Evolutionary conservation across 2,329 filamentous ascomycete species (phyloP), one percentile per base, ranked within the genome.

Genomic region (Setomelanomma holmii): DNA sequence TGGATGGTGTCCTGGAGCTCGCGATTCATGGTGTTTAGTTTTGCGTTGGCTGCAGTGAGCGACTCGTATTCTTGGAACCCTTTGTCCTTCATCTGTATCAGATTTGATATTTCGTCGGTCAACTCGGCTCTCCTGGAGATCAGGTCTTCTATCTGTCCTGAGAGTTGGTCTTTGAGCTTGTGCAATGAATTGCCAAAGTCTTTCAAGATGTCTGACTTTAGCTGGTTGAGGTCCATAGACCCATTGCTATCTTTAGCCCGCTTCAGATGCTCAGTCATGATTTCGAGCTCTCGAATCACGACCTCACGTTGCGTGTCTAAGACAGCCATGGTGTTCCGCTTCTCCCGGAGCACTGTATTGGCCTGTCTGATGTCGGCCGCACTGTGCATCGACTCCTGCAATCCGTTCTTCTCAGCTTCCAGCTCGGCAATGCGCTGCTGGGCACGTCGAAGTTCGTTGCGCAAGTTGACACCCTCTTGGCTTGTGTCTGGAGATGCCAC

Each of bases 1-100:
- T 98, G 93, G 53, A 98, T 96, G 70, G 93, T 91, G 67, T 96
- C 90, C 4, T 96, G 93, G 49, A 99, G 81, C 70, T 96, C 91
- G 66, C 96, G 96, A 78, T 99, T 98, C 81, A 98, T 86, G 67
- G 97, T 91, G 22, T 91, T 89, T 54, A 99, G 83, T 77, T 98
- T 93, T 0, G 90, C 89, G 72, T 99, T 99, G 81, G 96, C 96
- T 51, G 88, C 89, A 10, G 91, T 96, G 39, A 99, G 80, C 68
- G 96, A 91, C 78, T 98, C 95, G 69, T 97, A 98, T 70, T 99
- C 95, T 67, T 96, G 86, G 66, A 97, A 88, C 12, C 91, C 93
- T 71, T 95, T 91, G 74, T 98, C 93, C 66, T 96, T 91, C 79
- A 95, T 89, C 45, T 89, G 88, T 34, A 90, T 86, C 20, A 96